Conservation (phyloP, 2,329 filamentous ascomycete genomes). For the Tolypocladium endophyticum region DNA sequence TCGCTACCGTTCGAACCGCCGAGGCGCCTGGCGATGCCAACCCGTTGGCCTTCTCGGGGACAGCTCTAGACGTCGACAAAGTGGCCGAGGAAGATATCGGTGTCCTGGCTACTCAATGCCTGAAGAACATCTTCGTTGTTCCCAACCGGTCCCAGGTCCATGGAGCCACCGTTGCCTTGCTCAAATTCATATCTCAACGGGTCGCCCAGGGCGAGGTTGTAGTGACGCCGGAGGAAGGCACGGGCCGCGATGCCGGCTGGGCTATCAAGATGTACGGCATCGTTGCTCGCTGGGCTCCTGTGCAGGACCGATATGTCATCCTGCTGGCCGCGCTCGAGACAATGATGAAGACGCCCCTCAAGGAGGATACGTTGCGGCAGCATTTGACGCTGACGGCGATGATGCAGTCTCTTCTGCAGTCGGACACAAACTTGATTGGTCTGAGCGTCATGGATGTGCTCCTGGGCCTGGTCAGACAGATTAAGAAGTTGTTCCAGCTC, state of each 20-base stretch:
- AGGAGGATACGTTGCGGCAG: slow-evolving; percentile 60
- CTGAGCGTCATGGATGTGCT: slow-evolving; percentile 94
- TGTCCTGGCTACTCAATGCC: slow-evolving; percentile 70
- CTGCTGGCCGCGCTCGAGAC: slow-evolving; percentile 72
- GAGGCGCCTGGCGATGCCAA: slow-evolving; percentile 56
- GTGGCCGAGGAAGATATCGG: slow-evolving; percentile 83
- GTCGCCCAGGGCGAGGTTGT: slow-evolving; percentile 40
- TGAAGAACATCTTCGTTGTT: slow-evolving; percentile 75
- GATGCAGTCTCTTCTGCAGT: slow-evolving; percentile 73
- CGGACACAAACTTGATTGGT: slow-evolving; percentile 86
- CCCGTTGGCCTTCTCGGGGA: slow-evolving; percentile 63
- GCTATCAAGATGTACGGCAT: slow-evolving; percentile 72
- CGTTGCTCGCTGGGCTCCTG: slow-evolving; percentile 77
- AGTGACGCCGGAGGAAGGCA: slow-evolving; percentile 35
- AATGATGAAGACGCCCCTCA: slow-evolving; percentile 56
- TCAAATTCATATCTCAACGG: slow-evolving; percentile 62
- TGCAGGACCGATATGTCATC: slow-evolving; percentile 89
- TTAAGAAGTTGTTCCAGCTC: slow-evolving; percentile 65
- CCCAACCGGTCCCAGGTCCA: slow-evolving; percentile 78
- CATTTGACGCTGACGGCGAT: slow-evolving; percentile 69
- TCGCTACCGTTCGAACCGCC: slow-evolving; percentile 60
- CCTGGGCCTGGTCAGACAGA: slow-evolving; percentile 73
- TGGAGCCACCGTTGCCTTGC: slow-evolving; percentile 59
- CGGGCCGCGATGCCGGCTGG: slow-evolving; percentile 54
- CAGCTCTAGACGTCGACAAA: slow-evolving; percentile 78